Percentiles rank a stretch among this genome's conserved stretches.
phyloP scores from a whole-genome alignment of 2,329 filamentous ascomycete genomes.

The Fusarium abutilonis region DNA sequence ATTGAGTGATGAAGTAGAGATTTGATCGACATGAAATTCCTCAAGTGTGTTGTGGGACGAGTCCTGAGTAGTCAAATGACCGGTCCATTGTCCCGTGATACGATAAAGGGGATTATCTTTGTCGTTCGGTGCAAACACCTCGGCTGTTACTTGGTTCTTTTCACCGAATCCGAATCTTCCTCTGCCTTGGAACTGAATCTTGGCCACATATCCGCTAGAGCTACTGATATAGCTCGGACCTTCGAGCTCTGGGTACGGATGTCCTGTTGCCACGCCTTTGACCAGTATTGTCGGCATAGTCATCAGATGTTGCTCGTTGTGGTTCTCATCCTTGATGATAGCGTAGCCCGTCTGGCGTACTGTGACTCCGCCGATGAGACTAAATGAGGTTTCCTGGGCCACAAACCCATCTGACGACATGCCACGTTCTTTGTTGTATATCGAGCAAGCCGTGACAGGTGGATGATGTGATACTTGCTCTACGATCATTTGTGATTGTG shows the following conservation, averaged over 20 bases:
- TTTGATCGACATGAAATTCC: conserved; percentile 14
- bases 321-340: conserved; percentile 15
- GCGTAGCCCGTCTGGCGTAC: conserved; percentile 21
- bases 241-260: conserved; percentile 18
- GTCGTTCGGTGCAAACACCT: conserved; percentile 11
- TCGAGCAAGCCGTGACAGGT: conserved; percentile 57
- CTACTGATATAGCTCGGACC: conserved; percentile 18
- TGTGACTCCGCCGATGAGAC: conserved; percentile 12
- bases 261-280: conserved; percentile 10
- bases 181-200: conserved; percentile 17
- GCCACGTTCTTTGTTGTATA: conserved; percentile 19
- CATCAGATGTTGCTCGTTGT: conserved; percentile 16
- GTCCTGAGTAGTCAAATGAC: not conserved
- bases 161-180: conserved; percentile 8
- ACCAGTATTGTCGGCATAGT: conserved; percentile 24
- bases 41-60: conserved; percentile 1
- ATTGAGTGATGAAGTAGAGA: not conserved
- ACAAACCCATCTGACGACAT: conserved; percentile 20
- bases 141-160: conserved; percentile 17
- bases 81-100: conserved; percentile 8
- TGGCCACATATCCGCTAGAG: conserved; percentile 18
- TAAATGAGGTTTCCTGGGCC: conserved; percentile 20
- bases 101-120: conserved; percentile 8
- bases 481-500: conserved; percentile 47
- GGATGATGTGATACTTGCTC: conserved; percentile 65